Percentiles rank a stretch among this genome's conserved stretches.
Conservation (phyloP, 176 grass and related monocot species). For the bread wheat (Triticum aestivum) region IWGSC_CS_RefSeq_v2.1 NC_057810.1:225645827-225646326, state of each 20-base stretch:
- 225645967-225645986: background rate
- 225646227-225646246: constrained; percentile 91
- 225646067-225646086: background rate
- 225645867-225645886: background rate
- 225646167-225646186: background rate
- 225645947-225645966: background rate
- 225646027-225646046: background rate
- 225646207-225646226: constrained; percentile 57
- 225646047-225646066: background rate
- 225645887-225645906: background rate
- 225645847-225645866: constrained; percentile 30
- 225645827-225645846: background rate
- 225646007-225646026: background rate
- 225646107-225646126: background rate
- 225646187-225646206: background rate
- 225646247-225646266: constrained; percentile 80
- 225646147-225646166: background rate
- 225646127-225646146: background rate
- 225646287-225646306: constrained; percentile 71
- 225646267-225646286: constrained; percentile 63
- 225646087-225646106: background rate
- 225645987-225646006: background rate
- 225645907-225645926: background rate
- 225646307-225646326: constrained; percentile 52
- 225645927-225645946: constrained; percentile 1